phyloP scores from a whole-genome alignment of 1,284 basidiomycete species.

The Entoloma clypeatum region DNA sequence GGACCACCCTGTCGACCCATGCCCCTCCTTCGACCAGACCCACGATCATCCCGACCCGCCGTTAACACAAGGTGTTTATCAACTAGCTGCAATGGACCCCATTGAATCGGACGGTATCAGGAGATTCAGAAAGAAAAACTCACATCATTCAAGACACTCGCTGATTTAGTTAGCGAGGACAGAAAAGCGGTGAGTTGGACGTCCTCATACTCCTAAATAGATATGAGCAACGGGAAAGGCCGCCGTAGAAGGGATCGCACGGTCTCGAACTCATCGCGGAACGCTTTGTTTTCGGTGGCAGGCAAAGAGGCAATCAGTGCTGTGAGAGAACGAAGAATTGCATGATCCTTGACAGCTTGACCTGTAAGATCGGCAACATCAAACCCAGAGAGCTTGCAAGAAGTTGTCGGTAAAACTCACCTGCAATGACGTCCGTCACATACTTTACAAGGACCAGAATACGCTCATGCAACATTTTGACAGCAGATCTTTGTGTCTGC shows the following conservation, averaged over 20 bases:
- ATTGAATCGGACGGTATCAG: slow-evolving; percentile 8
- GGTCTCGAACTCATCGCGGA: slow-evolving; percentile 82
- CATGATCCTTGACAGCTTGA: slow-evolving; percentile 68
- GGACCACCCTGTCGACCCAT: slow-evolving; percentile 44
- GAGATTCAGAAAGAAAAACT: slow-evolving; percentile 10
- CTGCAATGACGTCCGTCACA: slow-evolving; percentile 69
- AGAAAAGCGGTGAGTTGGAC: slow-evolving; percentile 90
- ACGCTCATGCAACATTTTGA: slow-evolving; percentile 93
- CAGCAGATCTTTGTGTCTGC: slow-evolving; percentile 89
- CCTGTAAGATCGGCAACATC: slow-evolving; percentile 49
- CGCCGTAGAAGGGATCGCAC: slow-evolving; percentile 39
- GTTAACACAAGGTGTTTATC: slow-evolving; percentile 63
- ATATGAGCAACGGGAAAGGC: slow-evolving; percentile 4
- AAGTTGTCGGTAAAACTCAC: slow-evolving; percentile 36
- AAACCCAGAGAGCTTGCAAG: slow-evolving; percentile 4
- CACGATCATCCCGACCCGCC: slow-evolving; percentile 45
- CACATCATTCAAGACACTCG: slow-evolving; percentile 87
- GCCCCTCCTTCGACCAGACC: slow-evolving; percentile 38
- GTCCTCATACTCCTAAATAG: slow-evolving; percentile 86
- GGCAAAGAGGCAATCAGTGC: slow-evolving; percentile 86
- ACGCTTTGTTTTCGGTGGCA: slow-evolving; percentile 74
- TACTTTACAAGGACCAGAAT: slow-evolving; percentile 83
- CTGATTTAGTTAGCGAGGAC: slow-evolving; percentile 82
- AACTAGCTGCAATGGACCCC: slow-evolving; percentile 45
- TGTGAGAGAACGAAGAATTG: slow-evolving; percentile 78